Percentiles rank a stretch among this genome's conserved stretches.
Evolutionary conservation across 331 rosid species (phyloP).

Genomic region (Erythrophleum ivorense): DNA sequence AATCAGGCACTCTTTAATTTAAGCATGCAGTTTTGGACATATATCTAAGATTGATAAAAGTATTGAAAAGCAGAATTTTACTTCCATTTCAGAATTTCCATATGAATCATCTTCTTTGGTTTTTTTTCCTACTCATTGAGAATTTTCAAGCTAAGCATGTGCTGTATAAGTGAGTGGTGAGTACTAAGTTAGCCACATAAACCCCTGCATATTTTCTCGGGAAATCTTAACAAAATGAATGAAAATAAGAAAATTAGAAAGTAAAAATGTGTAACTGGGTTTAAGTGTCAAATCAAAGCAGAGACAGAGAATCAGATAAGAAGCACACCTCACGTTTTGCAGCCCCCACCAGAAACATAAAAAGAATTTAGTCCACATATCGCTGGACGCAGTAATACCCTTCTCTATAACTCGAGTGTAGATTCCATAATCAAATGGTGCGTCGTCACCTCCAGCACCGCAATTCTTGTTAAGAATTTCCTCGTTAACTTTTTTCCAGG

Average conservation of each 20-base stretch:
- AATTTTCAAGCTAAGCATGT: background rate
- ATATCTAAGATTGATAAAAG: too few relatives aligned
- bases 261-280: too few relatives aligned
- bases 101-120: background rate
- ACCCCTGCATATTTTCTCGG: background rate
- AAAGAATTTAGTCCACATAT: constrained; percentile 68
- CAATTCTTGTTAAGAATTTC: constrained; percentile 54
- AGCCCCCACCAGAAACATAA: constrained; percentile 97
- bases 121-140: background rate
- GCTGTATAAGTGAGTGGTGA: background rate
- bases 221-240: background rate
- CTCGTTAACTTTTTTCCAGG: constrained; percentile 58
- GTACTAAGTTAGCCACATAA: background rate
- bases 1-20: too few relatives aligned
- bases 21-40: too few relatives aligned
- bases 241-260: background rate
- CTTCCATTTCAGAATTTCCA: too few relatives aligned
- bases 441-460: constrained; percentile 29
- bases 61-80: too few relatives aligned
- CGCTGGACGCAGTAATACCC: constrained; percentile 54
- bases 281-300: too few relatives aligned
- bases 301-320: constrained; percentile 20
- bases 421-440: constrained; percentile 75
- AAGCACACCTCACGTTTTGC: constrained; percentile 77
- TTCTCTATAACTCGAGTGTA: constrained; percentile 66